Conservation (phyloP, 2,329 filamentous ascomycete species). For the Fusarium temperatum region DNA sequence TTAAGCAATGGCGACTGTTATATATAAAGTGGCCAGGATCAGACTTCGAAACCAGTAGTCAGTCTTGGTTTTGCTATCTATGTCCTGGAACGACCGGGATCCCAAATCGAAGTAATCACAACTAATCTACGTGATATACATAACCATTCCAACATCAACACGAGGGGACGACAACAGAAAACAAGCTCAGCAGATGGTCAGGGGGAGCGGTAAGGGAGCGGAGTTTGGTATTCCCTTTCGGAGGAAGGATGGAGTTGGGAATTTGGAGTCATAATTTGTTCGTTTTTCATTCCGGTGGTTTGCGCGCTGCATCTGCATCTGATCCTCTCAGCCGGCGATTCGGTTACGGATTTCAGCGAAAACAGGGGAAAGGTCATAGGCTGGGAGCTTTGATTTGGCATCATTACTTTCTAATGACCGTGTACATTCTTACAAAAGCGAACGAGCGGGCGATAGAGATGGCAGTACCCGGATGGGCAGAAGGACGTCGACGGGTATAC, state of each 20-base stretch:
- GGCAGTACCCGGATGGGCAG: conserved; percentile 34
- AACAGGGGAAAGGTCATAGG: conserved; percentile 38
- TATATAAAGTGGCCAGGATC: conserved; percentile 9
- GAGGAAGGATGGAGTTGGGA: conserved; percentile 45
- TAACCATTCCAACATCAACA: neutral
- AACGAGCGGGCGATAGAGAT: conserved; percentile 36
- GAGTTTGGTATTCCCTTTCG: conserved; percentile 44
- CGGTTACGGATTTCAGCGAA: conserved; percentile 42
- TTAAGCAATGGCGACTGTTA: conserved; percentile 43
- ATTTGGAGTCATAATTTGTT: conserved; percentile 47
- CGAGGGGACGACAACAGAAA: neutral
- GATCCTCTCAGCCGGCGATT: conserved; percentile 41
- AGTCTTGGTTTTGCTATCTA: neutral
- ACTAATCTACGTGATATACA: conserved; percentile 3
- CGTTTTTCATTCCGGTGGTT: conserved; percentile 45
- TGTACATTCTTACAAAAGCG: conserved; percentile 45
- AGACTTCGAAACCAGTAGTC: neutral
- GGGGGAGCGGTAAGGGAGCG: conserved; percentile 29
- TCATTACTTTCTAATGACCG: conserved; percentile 44
- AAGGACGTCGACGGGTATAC: conserved; percentile 19
- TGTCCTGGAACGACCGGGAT: neutral
- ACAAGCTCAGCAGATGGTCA: conserved; percentile 7
- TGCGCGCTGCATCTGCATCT: conserved; percentile 46
- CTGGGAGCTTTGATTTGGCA: conserved; percentile 44
- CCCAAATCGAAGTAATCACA: neutral